Base-by-base conservation (phyloP, 1,284 basidiomycete species). In the Leccinum cinnamomeum region DNA sequence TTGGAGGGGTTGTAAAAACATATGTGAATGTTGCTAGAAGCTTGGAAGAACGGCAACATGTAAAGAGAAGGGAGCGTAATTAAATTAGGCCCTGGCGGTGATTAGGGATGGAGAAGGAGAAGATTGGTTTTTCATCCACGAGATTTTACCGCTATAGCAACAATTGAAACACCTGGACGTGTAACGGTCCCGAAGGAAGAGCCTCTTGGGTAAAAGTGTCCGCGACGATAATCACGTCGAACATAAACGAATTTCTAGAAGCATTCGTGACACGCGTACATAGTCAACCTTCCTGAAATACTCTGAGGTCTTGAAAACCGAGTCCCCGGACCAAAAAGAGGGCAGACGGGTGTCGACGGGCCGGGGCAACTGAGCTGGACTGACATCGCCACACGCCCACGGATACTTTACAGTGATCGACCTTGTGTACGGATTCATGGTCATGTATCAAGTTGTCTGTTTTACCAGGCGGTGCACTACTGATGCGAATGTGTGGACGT, bases 21-120 rank as follows among this genome's bases (percentile, higher is more conserved):
- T 6, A 75, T 73, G 72, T 58, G 56, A 16, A 60, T 48, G 30
- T 48, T 73, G 8, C 56, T 75, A 57, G 70, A 73, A 0, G 72
- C 66, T 53, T 75, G 73, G 72, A 74, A 73, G 59, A 65, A 53
- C 7, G 73, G 73, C 5, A 68, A 75, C 20, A 74, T 74, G 35
- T 72, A 58, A 70, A 7, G 14, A 18, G 25, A 25, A 4, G 14
- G 23, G 5, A 18, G 35, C 18, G 37, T 23, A 7, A 11, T 46
- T 56, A 18, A 4, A 57, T 20, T 16, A n/a, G 39, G 25, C 37
- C 37, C 14, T 39, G 37, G n/a, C 64, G 59, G 62, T 37, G 65
- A 65, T 64, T 60, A 54, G 51, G 55, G 33, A 67, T 57, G n/a
- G 50, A 11, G 16, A 30, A 20, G 2, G 16, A 5, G 16, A 50